phyloP scores from a whole-genome alignment of 768 basidiomycete genomes.

The Leucosporidium scottii region DNA sequence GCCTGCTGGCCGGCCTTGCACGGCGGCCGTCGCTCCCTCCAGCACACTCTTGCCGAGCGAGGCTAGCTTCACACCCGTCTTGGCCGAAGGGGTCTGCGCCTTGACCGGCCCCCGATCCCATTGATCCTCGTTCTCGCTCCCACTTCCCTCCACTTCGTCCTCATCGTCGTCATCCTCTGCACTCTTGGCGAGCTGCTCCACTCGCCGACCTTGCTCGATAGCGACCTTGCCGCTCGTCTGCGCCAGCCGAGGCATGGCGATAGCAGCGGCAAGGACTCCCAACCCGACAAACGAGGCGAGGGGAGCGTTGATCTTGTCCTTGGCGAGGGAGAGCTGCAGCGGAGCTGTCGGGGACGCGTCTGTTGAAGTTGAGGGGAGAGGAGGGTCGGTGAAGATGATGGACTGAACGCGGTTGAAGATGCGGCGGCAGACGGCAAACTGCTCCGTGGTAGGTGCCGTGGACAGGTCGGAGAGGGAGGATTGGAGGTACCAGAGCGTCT shows the following conservation, averaged over 20 bases:
- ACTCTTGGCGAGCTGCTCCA: slow-evolving; percentile 12
- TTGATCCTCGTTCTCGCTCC: slow-evolving; percentile 31
- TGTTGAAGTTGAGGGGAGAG: slow-evolving; percentile 55
- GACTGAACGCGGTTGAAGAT: slow-evolving; percentile 85
- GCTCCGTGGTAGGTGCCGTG: slow-evolving; percentile 39
- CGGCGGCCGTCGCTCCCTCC: slow-evolving; percentile 5
- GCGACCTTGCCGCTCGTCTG: slow-evolving; percentile 73
- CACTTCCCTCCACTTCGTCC: slow-evolving; percentile 34
- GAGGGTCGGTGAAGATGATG: slow-evolving; percentile 87
- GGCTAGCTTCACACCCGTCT: neutral
- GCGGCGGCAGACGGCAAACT: slow-evolving; percentile 86
- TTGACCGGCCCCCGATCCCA: neutral
- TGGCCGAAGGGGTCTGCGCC: neutral
- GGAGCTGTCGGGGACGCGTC: slow-evolving; percentile 39
- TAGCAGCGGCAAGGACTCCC: slow-evolving; percentile 67
- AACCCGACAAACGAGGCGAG: slow-evolving; percentile 75
- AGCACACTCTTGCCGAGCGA: neutral
- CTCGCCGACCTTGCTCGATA: slow-evolving; percentile 79
- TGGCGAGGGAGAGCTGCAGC: slow-evolving; percentile 1
- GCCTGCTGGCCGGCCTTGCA: neutral
- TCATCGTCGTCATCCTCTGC: slow-evolving; percentile 30
- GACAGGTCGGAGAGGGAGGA: slow-evolving; percentile 74
- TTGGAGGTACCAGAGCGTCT: slow-evolving; percentile 99
- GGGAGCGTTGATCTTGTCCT: slow-evolving; percentile 62
- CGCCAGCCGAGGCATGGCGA: slow-evolving; percentile 67